A percentile compares a stretch with the other conserved stretches of the same genome.
Conservation (phyloP, 1,284 basidiomycete genomes). For the Ganoderma sinense region DNA sequence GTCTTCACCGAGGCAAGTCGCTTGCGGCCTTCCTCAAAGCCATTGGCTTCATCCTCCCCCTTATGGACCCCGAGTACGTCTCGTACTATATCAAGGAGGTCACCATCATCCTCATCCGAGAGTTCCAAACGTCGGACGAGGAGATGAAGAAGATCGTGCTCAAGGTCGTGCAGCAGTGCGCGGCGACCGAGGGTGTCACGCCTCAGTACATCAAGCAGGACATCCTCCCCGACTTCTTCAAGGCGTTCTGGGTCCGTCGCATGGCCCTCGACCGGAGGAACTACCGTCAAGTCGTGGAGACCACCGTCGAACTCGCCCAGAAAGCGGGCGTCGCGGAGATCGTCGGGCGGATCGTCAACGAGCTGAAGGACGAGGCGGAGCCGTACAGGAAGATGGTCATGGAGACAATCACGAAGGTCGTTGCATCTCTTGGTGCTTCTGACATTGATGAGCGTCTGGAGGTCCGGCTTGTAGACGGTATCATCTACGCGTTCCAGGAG, state of each 20-base stretch:
- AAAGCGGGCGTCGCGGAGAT: conserved; percentile 98
- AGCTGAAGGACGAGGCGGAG: conserved; percentile 96
- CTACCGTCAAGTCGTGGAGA: conserved; percentile 97
- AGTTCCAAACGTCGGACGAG: conserved; percentile 99
- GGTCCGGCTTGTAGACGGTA: conserved; percentile 94
- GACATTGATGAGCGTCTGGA: conserved; percentile 98
- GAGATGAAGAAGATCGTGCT: conserved; percentile 99
- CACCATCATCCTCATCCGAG: conserved; percentile 97
- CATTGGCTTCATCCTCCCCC: conserved; percentile 98
- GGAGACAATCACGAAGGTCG: conserved; percentile 99
- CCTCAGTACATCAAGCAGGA: conserved; percentile 95
- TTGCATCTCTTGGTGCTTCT: conserved; percentile 91
- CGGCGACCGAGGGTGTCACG: conserved; percentile 96
- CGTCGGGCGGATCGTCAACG: conserved; percentile 94
- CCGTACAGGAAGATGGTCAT: conserved; percentile 99
- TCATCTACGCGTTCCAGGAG: conserved; percentile 99
- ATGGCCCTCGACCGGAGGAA: conserved; percentile 98
- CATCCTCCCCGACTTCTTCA: conserved; percentile 99
- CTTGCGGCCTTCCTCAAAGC: conserved; percentile 98
- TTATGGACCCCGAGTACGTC: conserved; percentile 99
- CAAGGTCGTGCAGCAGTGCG: conserved; percentile 99
- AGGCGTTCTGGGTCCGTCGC: conserved; percentile 96
- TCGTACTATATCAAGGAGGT: conserved; percentile 98
- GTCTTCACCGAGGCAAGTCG: conserved; percentile 97
- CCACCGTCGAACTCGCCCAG: conserved; percentile 96